phyloP scores from a whole-genome alignment of 192 early-diverging fungal species.

The Allomyces macrogynus region DNA sequence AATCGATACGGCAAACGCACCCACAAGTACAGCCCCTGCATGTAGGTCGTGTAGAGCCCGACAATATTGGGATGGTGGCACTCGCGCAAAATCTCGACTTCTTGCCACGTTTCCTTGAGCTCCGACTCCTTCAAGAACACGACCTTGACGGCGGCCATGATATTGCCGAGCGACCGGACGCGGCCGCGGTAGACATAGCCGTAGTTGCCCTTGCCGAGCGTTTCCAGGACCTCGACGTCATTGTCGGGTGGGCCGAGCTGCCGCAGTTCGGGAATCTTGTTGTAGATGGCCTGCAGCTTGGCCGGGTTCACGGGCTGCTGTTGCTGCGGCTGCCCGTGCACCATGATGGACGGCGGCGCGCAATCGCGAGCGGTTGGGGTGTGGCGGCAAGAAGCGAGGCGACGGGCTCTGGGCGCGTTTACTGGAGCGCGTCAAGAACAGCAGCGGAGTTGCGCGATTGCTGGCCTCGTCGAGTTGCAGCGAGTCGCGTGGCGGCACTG shows the following conservation, averaged over 20 bases:
- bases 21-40: constrained; percentile 43
- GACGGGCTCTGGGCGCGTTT: too few relatives aligned
- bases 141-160: constrained; percentile 38
- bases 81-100: constrained; percentile 39
- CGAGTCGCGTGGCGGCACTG: too few relatives aligned
- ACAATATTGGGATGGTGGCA: constrained; percentile 39
- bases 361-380: too few relatives aligned
- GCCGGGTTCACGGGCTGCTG: background rate
- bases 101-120: constrained; percentile 37
- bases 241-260: background rate
- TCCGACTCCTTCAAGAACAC: constrained; percentile 45
- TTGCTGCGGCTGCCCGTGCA: background rate
- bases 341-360: too few relatives aligned
- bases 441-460: too few relatives aligned
- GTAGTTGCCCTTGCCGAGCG: constrained; percentile 49
- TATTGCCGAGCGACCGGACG: constrained; percentile 11
- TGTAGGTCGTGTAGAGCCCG: constrained; percentile 31
- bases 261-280: background rate
- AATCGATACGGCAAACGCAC: too few relatives aligned
- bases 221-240: constrained; percentile 37
- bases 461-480: too few relatives aligned
- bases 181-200: constrained; percentile 40
- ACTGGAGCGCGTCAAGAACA: too few relatives aligned
- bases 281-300: background rate
- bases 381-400: too few relatives aligned